Conservation (phyloP, 768 basidiomycete genomes). For the Hypholoma fasciculare region DNA sequence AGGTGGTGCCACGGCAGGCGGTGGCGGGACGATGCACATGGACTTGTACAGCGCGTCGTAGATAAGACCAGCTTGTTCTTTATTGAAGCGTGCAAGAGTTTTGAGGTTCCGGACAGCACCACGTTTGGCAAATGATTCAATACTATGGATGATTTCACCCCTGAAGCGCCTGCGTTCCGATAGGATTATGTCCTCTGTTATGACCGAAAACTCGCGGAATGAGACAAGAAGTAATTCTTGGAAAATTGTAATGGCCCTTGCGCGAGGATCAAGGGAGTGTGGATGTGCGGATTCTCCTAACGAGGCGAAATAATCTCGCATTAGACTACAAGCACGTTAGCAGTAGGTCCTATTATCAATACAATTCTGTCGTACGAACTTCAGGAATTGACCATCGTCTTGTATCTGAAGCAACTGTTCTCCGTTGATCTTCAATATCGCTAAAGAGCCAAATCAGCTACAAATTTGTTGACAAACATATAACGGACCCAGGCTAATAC, state of each 20-base stretch:
- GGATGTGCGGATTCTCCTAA: slow-evolving; percentile 96
- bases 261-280: slow-evolving; percentile 79
- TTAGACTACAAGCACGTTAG: slow-evolving; percentile 54
- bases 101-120: slow-evolving; percentile 86
- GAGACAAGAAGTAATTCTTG: slow-evolving; percentile 96
- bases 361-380: slow-evolving; percentile 46
- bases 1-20: slow-evolving; percentile 47
- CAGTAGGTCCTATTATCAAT: not conserved
- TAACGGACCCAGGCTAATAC: slow-evolving; percentile 53
- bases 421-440: slow-evolving; percentile 97
- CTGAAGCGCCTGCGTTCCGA: slow-evolving; percentile 85
- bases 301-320: slow-evolving; percentile 93
- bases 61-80: slow-evolving; percentile 86
- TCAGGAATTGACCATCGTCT: slow-evolving; percentile 96
- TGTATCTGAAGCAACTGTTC: slow-evolving; percentile 89
- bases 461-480: not conserved
- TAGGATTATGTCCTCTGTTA: slow-evolving; percentile 92
- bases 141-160: slow-evolving; percentile 86
- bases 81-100: slow-evolving; percentile 75
- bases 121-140: slow-evolving; percentile 93
- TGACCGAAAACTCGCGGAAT: slow-evolving; percentile 95
- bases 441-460: slow-evolving; percentile 37
- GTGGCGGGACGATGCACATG: slow-evolving; percentile 75
- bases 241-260: slow-evolving; percentile 94
- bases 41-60: slow-evolving; percentile 91